These are phyloP conservation scores for Sorghum bicolor DNA, from an alignment of 176 grass and related monocot genomes.

Conservation along the genomic window DNA sequence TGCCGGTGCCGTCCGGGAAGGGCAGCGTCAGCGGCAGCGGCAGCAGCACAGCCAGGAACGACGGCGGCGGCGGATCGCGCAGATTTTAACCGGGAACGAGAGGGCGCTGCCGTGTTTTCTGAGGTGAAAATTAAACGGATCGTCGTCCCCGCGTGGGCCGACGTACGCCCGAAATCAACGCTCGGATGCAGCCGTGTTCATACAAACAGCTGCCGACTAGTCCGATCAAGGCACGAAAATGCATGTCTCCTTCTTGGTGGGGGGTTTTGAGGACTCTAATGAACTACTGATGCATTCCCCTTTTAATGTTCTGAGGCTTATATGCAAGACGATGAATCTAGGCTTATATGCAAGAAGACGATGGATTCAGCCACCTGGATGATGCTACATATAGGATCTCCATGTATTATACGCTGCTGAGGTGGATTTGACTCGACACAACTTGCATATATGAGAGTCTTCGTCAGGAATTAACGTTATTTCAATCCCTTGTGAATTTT, in stretches of 20 bases:
- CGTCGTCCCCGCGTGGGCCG: background rate
- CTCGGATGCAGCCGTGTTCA: conserved; percentile 2
- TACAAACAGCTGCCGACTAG: background rate
- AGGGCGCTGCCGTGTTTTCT: background rate
- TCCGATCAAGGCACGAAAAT: background rate
- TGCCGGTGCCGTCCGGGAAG: conserved; percentile 39
- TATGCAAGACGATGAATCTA: background rate
- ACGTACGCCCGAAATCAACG: background rate
- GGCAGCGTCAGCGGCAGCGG: background rate
- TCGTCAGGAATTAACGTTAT: background rate
- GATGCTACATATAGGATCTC: too few relatives aligned
- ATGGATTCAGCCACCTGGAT: too few relatives aligned
- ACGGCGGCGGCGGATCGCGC: background rate
- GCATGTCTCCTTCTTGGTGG: background rate
- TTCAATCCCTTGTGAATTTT: background rate
- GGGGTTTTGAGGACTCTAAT: background rate
- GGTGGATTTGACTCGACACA: conserved; percentile 7
- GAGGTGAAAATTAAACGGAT: conserved; percentile 14
- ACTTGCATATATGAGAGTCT: background rate
- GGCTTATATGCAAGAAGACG: too few relatives aligned
- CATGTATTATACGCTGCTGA: background rate
- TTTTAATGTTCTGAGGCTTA: conserved; percentile 17
- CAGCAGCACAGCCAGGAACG: too few relatives aligned
- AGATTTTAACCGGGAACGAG: conserved; percentile 4
- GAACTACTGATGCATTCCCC: background rate